Conservation (phyloP, 1,284 basidiomycete species). For the Ceratorhiza oryzae-sativae region DNA sequence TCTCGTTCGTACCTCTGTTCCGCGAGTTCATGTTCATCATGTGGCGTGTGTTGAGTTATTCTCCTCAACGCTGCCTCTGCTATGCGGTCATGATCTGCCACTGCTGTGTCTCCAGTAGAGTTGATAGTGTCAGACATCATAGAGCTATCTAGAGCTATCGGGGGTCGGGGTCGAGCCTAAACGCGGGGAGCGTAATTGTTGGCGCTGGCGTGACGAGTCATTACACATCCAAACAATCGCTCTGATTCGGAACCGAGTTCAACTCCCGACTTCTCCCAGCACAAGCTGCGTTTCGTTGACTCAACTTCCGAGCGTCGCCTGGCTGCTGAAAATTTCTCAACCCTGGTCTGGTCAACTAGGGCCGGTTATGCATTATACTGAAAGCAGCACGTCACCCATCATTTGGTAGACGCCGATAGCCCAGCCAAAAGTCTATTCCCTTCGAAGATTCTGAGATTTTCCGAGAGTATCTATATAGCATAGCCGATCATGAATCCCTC, state of each 20-base stretch:
- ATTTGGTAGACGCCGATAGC: constrained; percentile 4
- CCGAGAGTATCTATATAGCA: constrained; percentile 1
- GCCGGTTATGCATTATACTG: constrained; percentile 13
- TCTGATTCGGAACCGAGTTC: neutral
- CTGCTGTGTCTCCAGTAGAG: neutral
- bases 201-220: constrained; percentile 3
- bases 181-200: neutral
- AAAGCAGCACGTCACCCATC: neutral
- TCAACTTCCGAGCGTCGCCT: neutral
- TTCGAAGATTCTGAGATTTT: constrained; percentile 27
- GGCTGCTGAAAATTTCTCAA: neutral
- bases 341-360: neutral
- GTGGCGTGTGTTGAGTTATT: neutral
- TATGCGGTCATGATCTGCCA: constrained; percentile 1
- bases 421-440: constrained; percentile 19
- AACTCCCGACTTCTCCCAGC: neutral
- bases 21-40: constrained; percentile 48
- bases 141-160: constrained; percentile 3
- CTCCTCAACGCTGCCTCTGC: constrained; percentile 32
- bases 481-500: constrained; percentile 36
- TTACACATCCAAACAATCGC: neutral
- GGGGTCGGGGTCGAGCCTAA: neutral
- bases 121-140: constrained; percentile 13
- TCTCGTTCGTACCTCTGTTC: constrained; percentile 65
- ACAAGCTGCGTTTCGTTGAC: neutral